Evolutionary conservation across 768 basidiomycete species (phyloP).

Genomic region (Gyrodon lividus): DNA sequence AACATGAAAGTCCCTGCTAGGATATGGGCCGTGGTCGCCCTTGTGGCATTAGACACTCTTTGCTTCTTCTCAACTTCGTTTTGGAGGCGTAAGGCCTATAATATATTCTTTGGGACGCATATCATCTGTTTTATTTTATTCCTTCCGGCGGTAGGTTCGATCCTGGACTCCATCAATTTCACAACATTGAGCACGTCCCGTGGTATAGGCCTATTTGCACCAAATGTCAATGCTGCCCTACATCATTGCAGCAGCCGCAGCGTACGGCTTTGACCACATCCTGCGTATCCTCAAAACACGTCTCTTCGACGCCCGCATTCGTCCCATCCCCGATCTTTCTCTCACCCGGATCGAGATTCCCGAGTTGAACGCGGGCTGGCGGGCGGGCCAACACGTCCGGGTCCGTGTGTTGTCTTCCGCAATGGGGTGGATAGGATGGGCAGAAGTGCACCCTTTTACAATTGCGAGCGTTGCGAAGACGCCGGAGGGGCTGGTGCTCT

Average conservation of each 20-base stretch:
- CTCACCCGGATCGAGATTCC: constrained; percentile 49
- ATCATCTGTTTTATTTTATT: constrained; percentile 41
- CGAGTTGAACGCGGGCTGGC: constrained; percentile 49
- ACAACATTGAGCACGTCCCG: constrained; percentile 10
- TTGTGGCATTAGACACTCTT: constrained; percentile 36
- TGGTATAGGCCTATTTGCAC: constrained; percentile 25
- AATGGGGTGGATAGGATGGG: constrained; percentile 39
- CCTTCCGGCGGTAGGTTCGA: constrained; percentile 34
- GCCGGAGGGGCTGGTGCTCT: constrained; percentile 45
- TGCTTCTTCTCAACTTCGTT: constrained; percentile 40
- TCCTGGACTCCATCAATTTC: background rate
- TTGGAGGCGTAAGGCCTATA: constrained; percentile 43
- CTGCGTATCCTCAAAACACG: constrained; percentile 49
- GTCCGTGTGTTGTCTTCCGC: constrained; percentile 43
- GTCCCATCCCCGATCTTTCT: constrained; percentile 43
- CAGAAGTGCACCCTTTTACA: constrained; percentile 53
- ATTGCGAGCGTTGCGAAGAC: constrained; percentile 44
- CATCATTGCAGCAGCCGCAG: constrained; percentile 36
- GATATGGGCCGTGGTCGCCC: constrained; percentile 34
- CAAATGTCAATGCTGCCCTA: constrained; percentile 37
- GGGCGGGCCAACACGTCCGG: constrained; percentile 61
- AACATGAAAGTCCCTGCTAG: constrained; percentile 12
- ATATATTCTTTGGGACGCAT: constrained; percentile 44
- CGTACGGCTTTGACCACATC: constrained; percentile 47
- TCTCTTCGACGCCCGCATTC: constrained; percentile 42